These are phyloP conservation scores for Plectosphaerella cucumerina DNA, from an alignment of 2,329 filamentous ascomycete genomes.

Conservation along the genomic window DNA sequence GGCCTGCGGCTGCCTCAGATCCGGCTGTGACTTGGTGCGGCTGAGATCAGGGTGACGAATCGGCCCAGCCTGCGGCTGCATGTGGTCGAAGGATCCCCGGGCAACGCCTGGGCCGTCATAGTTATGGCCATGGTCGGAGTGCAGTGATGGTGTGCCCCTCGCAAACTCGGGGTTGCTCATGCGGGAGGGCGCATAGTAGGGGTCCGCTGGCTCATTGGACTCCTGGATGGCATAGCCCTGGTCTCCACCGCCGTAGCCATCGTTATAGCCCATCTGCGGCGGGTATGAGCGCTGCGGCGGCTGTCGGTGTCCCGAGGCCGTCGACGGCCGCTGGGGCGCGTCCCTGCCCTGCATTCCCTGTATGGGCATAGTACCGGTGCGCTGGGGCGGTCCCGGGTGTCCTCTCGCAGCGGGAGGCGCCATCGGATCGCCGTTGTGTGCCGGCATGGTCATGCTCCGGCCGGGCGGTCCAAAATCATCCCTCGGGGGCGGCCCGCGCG, in stretches of 20 bases:
- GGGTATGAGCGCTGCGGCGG: conserved; percentile 50
- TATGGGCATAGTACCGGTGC: conserved; percentile 41
- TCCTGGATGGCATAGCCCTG: conserved; percentile 4
- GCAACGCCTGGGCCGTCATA: conserved; percentile 9
- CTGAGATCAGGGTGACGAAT: conserved; percentile 50
- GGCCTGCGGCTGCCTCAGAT: conserved; percentile 58
- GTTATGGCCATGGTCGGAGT: not conserved
- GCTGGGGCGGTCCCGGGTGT: conserved; percentile 24
- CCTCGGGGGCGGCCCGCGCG: conserved; percentile 25
- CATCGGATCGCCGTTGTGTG: conserved; percentile 32
- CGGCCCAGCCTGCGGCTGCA: conserved; percentile 44
- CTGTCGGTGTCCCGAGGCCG: conserved; percentile 47
- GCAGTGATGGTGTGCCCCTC: not conserved
- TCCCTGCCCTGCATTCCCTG: conserved; percentile 39
- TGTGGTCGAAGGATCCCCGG: conserved; percentile 43
- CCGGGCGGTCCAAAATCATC: conserved; percentile 45
- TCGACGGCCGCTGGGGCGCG: conserved; percentile 43
- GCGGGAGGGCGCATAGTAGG: conserved; percentile 17
- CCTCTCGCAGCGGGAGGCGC: conserved; percentile 22
- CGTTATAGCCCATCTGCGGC: conserved; percentile 26
- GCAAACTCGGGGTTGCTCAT: conserved; percentile 20
- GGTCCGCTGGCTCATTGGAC: conserved; percentile 17
- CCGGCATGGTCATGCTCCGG: conserved; percentile 61
- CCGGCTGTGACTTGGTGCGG: conserved; percentile 63
- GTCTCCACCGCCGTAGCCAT: conserved; percentile 35